Evolutionary conservation across 257 asterid genomes (phyloP), one percentile per base, ranked within the genome.

Genomic region (Leonotis leonurus): DNA sequence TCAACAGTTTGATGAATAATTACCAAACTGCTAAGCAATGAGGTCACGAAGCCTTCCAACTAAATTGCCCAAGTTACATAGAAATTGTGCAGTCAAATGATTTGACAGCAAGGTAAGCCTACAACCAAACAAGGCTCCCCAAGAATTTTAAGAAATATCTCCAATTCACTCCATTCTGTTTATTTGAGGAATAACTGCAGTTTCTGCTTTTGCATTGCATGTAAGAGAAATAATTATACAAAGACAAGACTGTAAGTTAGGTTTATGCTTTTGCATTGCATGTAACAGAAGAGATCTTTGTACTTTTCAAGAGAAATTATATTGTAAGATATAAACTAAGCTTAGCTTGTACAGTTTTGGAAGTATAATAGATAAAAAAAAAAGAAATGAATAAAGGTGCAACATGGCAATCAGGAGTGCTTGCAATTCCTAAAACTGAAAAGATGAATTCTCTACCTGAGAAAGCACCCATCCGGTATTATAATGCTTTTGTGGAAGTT

Each of bases 391-490:
- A 49, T 43, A 16, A 56, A 62, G 16, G 39, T 61, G 54, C 25
- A 22, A 24, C n/a, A 53, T 41, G 30, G 35, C 27, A 18, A 44
- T 22, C 35, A 29, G 52, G 45, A 60, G 24, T 51, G 48, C 37
- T 41, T 61, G 52, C 32, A 37, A 56, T 33, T 36, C 11, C 5
- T 29, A 27, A 44, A 18, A 18, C 14, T 16, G n/a, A 37, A 22
- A 56, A 51, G 45, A 35, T 14, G 39, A 64, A 72, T 68, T 65
- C 37, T 16, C 50, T 75, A 86, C 94, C 90, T 88, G 97, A 64
- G 95, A 85, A 64, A 84, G 96, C 66, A 91, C 96, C 96, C 98
- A 88, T 77, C 94, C 96, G 0, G 96, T 88, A 75, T 86, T 86
- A 73, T 88, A 91, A 72, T 88, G 98, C 77, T 88, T 91, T 60